These are phyloP conservation scores for Pontederia paniculata DNA, from an alignment of 176 grass and related monocot genomes.

Conservation along the genomic window DNA sequence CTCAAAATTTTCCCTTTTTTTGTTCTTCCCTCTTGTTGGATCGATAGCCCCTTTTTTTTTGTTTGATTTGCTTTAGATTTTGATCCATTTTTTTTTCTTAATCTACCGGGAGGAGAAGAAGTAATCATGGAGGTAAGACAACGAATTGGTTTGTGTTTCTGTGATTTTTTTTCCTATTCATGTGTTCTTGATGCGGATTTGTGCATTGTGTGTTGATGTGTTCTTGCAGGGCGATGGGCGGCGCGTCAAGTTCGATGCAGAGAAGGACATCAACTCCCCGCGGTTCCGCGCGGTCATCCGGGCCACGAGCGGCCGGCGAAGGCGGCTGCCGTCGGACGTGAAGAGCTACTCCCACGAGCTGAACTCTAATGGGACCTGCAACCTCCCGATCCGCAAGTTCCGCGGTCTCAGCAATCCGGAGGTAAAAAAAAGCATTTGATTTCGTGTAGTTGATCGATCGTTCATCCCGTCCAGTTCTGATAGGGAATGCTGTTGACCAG, in stretches of 20 bases:
- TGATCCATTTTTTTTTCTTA: too few species aligned
- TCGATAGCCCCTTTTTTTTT: too few species aligned
- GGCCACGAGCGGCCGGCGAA: conserved; percentile 69
- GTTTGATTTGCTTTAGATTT: too few species aligned
- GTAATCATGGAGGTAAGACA: too few species aligned
- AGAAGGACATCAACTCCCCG: conserved; percentile 74
- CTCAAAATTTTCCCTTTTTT: too few species aligned
- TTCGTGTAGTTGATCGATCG: not conserved
- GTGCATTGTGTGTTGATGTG: not conserved
- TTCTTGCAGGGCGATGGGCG: conserved; percentile 1
- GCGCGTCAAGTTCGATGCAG: conserved; percentile 27
- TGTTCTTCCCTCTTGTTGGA: too few species aligned
- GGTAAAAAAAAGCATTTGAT: conserved; percentile 16
- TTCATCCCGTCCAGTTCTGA: not conserved
- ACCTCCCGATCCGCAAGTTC: conserved; percentile 41
- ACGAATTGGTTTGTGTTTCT: too few species aligned
- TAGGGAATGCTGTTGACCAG: conserved; percentile 15
- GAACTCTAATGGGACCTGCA: conserved; percentile 26
- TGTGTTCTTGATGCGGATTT: too few species aligned
- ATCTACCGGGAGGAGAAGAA: too few species aligned
- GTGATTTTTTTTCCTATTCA: too few species aligned
- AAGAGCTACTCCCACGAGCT: conserved; percentile 97
- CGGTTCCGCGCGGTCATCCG: conserved; percentile 80
- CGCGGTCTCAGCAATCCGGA: conserved; percentile 25
- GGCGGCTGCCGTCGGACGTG: conserved; percentile 47